A percentile compares a stretch with the other conserved stretches of the same genome.
These are phyloP conservation scores for Phytophthora cryptogea DNA, from an alignment of 352 stramenopile genomes.

Conservation along the genomic window DNA sequence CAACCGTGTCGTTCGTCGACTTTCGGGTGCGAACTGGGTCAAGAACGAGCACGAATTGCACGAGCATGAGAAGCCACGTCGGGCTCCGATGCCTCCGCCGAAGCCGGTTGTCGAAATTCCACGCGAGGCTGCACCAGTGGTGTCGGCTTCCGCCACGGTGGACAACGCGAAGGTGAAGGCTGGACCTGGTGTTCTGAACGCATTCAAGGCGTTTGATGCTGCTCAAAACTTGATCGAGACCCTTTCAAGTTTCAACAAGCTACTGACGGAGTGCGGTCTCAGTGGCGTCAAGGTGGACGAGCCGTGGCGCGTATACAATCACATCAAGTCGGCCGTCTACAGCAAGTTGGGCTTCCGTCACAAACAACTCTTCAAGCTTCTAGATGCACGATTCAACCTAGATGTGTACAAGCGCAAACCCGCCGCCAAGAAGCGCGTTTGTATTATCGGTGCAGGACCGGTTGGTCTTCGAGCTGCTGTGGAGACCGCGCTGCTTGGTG, in stretches of 20 bases:
- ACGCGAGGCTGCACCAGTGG: slow-evolving; percentile 24
- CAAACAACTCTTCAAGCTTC: slow-evolving; percentile 77
- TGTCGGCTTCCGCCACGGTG: slow-evolving; percentile 28
- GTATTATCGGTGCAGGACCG: slow-evolving; percentile 75
- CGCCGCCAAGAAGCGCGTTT: slow-evolving; percentile 70
- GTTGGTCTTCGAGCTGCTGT: slow-evolving; percentile 77
- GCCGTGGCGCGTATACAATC: slow-evolving; percentile 66
- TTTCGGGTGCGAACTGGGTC: slow-evolving; percentile 39
- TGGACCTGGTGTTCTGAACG: slow-evolving; percentile 47
- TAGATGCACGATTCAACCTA: slow-evolving; percentile 57
- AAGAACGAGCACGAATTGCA: slow-evolving; percentile 31
- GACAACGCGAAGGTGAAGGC: slow-evolving; percentile 49
- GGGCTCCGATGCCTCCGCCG: slow-evolving; percentile 15
- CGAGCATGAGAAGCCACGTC: slow-evolving; percentile 23
- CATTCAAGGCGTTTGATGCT: slow-evolving; percentile 66
- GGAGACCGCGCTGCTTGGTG: slow-evolving; percentile 71
- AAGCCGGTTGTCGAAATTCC: slow-evolving; percentile 22
- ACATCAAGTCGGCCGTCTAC: slow-evolving; percentile 62
- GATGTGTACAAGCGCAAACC: slow-evolving; percentile 65
- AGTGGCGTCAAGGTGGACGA: slow-evolving; percentile 52
- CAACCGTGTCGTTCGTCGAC: slow-evolving; percentile 47
- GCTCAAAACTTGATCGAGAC: slow-evolving; percentile 69
- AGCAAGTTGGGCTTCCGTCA: slow-evolving; percentile 73
- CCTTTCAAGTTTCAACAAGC: slow-evolving; percentile 54
- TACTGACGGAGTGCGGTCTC: slow-evolving; percentile 61